These are phyloP conservation scores for Ormosia semicastrata DNA, from an alignment of 306 rosid species.

Conservation along the genomic window DNA sequence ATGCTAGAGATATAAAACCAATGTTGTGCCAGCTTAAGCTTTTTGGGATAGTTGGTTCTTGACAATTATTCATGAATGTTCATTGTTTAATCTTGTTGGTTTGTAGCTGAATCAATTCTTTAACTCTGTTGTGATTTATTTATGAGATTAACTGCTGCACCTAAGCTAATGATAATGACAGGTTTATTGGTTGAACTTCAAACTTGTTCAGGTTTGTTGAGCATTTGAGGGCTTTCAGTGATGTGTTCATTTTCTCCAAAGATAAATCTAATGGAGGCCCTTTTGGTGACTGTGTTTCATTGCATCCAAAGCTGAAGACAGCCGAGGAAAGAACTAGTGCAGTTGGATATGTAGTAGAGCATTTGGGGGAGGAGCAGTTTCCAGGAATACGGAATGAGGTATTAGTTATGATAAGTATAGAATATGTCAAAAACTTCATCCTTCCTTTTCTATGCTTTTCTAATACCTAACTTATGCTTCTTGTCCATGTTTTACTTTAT, in stretches of 20 bases:
- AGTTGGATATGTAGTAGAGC: conserved; percentile 55
- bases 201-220: conserved; percentile 61
- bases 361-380: conserved; percentile 69
- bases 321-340: conserved; percentile 66
- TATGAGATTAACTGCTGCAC: conserved; percentile 6
- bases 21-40: no score
- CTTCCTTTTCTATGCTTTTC: conserved; percentile 5
- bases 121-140: neutral
- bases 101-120: neutral
- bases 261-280: conserved; percentile 33
- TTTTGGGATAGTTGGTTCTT: no score
- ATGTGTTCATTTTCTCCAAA: conserved; percentile 55
- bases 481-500: conserved; percentile 26
- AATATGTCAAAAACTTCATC: neutral
- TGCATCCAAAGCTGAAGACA: conserved; percentile 61
- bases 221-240: conserved; percentile 53
- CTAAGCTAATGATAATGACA: neutral
- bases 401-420: conserved; percentile 20
- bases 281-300: conserved; percentile 35
- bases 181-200: neutral
- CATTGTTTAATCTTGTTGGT: neutral
- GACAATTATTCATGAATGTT: neutral
- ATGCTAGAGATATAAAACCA: no score
- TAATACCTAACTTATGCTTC: neutral
- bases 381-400: conserved; percentile 93